Base-by-base conservation (phyloP, 805 yeast genomes). In the Myxozyma neotropica region DNA sequence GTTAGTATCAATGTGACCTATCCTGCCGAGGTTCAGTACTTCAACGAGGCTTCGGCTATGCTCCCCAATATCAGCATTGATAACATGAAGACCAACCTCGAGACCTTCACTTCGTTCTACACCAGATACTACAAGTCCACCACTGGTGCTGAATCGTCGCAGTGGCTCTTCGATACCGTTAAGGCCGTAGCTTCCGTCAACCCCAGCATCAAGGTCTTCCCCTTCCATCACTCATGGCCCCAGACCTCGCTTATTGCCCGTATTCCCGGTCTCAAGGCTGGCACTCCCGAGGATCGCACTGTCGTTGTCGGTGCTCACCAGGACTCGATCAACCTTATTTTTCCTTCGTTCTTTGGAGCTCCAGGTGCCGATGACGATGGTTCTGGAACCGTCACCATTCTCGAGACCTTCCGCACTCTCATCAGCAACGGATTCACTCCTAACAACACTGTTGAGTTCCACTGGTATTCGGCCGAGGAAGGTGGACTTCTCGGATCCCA, bases 311-410 rank as follows among this genome's bases (percentile, higher is more conserved):
- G 97, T 0, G 88, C 95, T 26, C 98, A 93, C 74, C 88, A 87
- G 70, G 98, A 93, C 71, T 87, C 96, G 1, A 80, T 86, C 64
- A 90, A 89, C 71, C 76, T 89, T 56, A 66, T 88, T 44, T 78
- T 88, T 57, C 97, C 96, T 8, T 78, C 78, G 45, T 63, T 84
- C 19, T 70, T 87, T 65, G 79, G 83, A 24, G 89, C 96, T 0
- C 97, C 97, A 1, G 98, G 98, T 2, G 97, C 96, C 2, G 98
- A 93, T 71, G 98, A 93, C 71, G 88, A 92, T 72, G 96, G 96
- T 1, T 83, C 92, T 2, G 98, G 97, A 8, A 86, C 92, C 3
- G 84, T 87, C 3, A 86, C 96, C 1, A 81, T 83, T 33, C 73
- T 91, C 55, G 96, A 91, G 72, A 84, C 91, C 1, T 80, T 91